These are phyloP conservation scores for Suillus weaverae DNA, from an alignment of 768 basidiomycete genomes.

Conservation along the genomic window DNA sequence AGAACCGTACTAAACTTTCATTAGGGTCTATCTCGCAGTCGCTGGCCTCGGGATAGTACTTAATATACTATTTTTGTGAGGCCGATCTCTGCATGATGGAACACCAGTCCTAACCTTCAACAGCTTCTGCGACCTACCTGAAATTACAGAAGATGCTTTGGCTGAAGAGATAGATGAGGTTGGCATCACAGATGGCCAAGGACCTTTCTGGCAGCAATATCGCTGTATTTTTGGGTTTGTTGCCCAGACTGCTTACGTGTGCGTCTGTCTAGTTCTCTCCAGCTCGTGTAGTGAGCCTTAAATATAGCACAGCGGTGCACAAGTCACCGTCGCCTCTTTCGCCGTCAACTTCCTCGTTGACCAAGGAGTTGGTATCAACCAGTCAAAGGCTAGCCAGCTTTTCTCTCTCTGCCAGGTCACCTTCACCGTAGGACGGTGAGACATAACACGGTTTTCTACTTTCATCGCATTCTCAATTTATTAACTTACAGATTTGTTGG, in stretches of 20 bases:
- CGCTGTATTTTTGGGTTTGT: slow-evolving; percentile 72
- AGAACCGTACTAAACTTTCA: slow-evolving; percentile 3
- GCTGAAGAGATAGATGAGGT: slow-evolving; percentile 46
- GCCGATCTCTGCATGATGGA: slow-evolving; percentile 4
- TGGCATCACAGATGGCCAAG: slow-evolving; percentile 41
- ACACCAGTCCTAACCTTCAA: slow-evolving; percentile 6
- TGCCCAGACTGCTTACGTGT: slow-evolving; percentile 70
- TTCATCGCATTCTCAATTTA: slow-evolving; percentile 1
- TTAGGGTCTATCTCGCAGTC: slow-evolving; percentile 65
- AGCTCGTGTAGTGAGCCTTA: background rate
- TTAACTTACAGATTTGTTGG: slow-evolving; percentile 52
- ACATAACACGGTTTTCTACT: background rate
- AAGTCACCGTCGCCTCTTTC: slow-evolving; percentile 65
- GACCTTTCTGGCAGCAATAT: slow-evolving; percentile 69
- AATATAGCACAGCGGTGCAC: slow-evolving; percentile 48
- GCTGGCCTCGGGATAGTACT: slow-evolving; percentile 61
- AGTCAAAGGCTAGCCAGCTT: slow-evolving; percentile 56
- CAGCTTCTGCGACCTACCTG: slow-evolving; percentile 66
- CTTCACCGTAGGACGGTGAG: slow-evolving; percentile 60
- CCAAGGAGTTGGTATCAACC: slow-evolving; percentile 53
- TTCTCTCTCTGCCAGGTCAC: slow-evolving; percentile 75
- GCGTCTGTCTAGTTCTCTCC: slow-evolving; percentile 22
- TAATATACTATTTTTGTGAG: slow-evolving; percentile 65
- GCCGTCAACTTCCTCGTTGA: slow-evolving; percentile 72
- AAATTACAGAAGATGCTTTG: slow-evolving; percentile 69